phyloP scores from a whole-genome alignment of 768 basidiomycete species.

The Russula vinacea region DNA sequence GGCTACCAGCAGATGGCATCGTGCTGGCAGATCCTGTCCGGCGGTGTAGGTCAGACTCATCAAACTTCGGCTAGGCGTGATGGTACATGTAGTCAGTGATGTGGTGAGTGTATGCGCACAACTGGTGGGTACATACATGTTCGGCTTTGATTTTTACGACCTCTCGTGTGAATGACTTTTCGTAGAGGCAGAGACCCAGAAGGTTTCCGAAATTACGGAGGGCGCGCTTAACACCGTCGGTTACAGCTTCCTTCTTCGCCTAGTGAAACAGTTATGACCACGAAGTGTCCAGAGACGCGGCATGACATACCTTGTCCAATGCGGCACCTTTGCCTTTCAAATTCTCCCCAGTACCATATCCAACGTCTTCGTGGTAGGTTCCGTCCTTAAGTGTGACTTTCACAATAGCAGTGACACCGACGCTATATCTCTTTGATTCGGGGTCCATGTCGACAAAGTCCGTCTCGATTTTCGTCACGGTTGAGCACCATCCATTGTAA shows the following conservation, averaged over 20 bases:
- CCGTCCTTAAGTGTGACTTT: slow-evolving; percentile 87
- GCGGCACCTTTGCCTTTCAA: slow-evolving; percentile 79
- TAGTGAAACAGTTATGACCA: slow-evolving; percentile 36
- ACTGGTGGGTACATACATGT: slow-evolving; percentile 51
- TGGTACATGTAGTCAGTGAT: slow-evolving; percentile 1
- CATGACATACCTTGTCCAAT: slow-evolving; percentile 78
- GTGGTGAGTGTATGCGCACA: slow-evolving; percentile 18
- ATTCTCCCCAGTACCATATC: slow-evolving; percentile 87
- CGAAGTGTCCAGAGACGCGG: slow-evolving; percentile 7
- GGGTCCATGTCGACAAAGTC: slow-evolving; percentile 77
- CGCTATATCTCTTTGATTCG: slow-evolving; percentile 59
- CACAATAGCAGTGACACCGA: slow-evolving; percentile 82
- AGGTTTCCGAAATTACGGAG: slow-evolving; percentile 92
- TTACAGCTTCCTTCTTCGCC: slow-evolving; percentile 99
- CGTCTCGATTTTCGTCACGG: slow-evolving; percentile 65
- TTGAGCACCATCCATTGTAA: slow-evolving; percentile 94
- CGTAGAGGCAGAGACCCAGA: slow-evolving; percentile 96
- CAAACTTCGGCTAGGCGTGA: slow-evolving; percentile 56
- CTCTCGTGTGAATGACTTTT: slow-evolving; percentile 83
- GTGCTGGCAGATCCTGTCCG: slow-evolving; percentile 47
- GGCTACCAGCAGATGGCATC: slow-evolving; percentile 5
- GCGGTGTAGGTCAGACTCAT: slow-evolving; percentile 63
- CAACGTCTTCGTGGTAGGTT: slow-evolving; percentile 88
- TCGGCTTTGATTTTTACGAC: slow-evolving; percentile 83
- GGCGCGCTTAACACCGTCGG: slow-evolving; percentile 89